Evolutionary conservation across 2,329 filamentous ascomycete species (phyloP), one percentile per base, ranked within the genome.

Genomic region (Coniella lustricola): DNA sequence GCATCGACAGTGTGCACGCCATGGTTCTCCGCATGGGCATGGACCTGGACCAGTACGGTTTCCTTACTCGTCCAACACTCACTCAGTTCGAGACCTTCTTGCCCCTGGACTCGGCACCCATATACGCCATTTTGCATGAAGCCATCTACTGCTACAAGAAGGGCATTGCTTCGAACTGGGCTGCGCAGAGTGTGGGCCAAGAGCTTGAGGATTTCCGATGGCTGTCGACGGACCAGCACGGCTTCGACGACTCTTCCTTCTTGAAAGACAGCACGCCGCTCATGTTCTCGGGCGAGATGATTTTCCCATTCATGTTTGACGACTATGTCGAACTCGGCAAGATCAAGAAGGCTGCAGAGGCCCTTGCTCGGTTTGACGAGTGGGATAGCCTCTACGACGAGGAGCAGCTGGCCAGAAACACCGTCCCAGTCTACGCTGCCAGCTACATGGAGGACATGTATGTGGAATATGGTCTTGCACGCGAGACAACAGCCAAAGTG

Each of bases 271-370:
- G 70, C 5, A 62, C 68, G 2, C 82, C 84, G 0, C 70, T 93
- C 18, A 86, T 78, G 64, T 95, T 96, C 68, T 89, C 87, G 0
- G 90, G 90, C 51, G 91, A 97, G 69, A 96, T 95, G 89, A 79
- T 95, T 44, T 95, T 82, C 63, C 84, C 86, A 1, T 85, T 87
- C 65, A 86, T 90, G 74, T 90, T 95, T 56, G 81, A 90, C 33
- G 84, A 84, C 14, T 91, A 88, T 60, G 73, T 80, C 1, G 89
- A 94, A 64, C 78, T 97, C 17, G 69, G 69, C n/a, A 71, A 79
- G 49, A 67, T 97, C 40, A 77, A 76, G 47, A 71, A 79, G 10
- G 84, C 82, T 0, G 89, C 88, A 0, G 71, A 90, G 8, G 72
- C 82, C 18, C 72, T 96, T 16, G 84, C 84, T 1, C 53, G 67